These are phyloP conservation scores for Tillandsia fasciculata DNA, from an alignment of 176 grass and related monocot species.

Conservation along the genomic window DNA sequence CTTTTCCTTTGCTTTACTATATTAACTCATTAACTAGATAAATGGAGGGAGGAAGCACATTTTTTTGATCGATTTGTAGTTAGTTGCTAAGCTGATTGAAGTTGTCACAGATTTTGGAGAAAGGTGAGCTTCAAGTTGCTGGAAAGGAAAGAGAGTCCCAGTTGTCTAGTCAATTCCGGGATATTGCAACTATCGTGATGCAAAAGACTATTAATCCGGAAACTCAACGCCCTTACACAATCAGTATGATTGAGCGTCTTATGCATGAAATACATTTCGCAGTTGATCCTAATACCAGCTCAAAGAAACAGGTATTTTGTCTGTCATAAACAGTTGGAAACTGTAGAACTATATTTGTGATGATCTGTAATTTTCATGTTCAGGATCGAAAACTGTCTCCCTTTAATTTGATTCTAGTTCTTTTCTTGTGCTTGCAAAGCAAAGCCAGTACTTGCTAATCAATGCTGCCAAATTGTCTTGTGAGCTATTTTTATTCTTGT, in stretches of 20 bases:
- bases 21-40: background rate
- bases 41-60: background rate
- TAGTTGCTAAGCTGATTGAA: background rate
- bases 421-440: no score
- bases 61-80: background rate
- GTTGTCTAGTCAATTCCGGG: slow-evolving; percentile 69
- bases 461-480: no score
- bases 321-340: background rate
- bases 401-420: no score
- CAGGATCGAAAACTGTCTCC: no score
- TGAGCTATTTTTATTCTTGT: no score
- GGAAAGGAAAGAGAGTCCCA: slow-evolving; percentile 92
- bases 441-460: no score
- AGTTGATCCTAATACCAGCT: slow-evolving; percentile 50
- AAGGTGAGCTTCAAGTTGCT: slow-evolving; percentile 95
- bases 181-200: slow-evolving; percentile 94
- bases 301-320: slow-evolving; percentile 46
- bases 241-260: slow-evolving; percentile 85
- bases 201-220: slow-evolving; percentile 85
- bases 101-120: slow-evolving; percentile 47
- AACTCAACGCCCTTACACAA: slow-evolving; percentile 75
- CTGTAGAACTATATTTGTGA: background rate
- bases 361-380: background rate
- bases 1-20: background rate
- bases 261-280: slow-evolving; percentile 92